phyloP scores from a whole-genome alignment of 345 rosid species.

The Turnera subulata region DNA sequence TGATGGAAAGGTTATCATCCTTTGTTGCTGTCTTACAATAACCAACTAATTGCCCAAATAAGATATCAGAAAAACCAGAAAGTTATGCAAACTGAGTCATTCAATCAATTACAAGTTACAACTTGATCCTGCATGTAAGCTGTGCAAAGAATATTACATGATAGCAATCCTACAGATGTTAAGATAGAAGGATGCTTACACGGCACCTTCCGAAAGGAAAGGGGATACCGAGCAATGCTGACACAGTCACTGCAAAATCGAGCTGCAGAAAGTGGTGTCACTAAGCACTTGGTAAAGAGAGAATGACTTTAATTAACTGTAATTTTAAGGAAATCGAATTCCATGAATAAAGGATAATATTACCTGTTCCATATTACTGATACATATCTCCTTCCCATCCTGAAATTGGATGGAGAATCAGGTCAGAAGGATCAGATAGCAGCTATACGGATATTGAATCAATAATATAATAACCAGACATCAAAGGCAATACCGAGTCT shows the following conservation, averaged over 20 bases:
- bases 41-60: too few relatives aligned
- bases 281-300: slow-evolving; percentile 5
- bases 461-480: neutral
- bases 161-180: slow-evolving; percentile 4
- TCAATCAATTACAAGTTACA: too few relatives aligned
- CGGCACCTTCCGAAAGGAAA: slow-evolving; percentile 98
- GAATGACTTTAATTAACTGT: slow-evolving; percentile 7
- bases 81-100: neutral
- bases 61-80: neutral
- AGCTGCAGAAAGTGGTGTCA: slow-evolving; percentile 49
- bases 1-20: too few relatives aligned
- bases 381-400: slow-evolving; percentile 51
- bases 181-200: slow-evolving; percentile 54
- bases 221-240: slow-evolving; percentile 85
- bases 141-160: too few relatives aligned
- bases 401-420: slow-evolving; percentile 30
- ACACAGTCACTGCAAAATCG: slow-evolving; percentile 89
- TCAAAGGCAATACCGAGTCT: slow-evolving; percentile 40
- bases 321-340: slow-evolving; percentile 13
- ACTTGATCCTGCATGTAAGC: too few relatives aligned
- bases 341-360: slow-evolving; percentile 7
- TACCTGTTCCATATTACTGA: slow-evolving; percentile 82
- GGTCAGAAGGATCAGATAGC: neutral
- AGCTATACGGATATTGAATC: too few relatives aligned
- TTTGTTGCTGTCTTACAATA: too few relatives aligned